phyloP scores from a whole-genome alignment of 2,329 filamentous ascomycete genomes.

The Seiridium cupressi region DNA sequence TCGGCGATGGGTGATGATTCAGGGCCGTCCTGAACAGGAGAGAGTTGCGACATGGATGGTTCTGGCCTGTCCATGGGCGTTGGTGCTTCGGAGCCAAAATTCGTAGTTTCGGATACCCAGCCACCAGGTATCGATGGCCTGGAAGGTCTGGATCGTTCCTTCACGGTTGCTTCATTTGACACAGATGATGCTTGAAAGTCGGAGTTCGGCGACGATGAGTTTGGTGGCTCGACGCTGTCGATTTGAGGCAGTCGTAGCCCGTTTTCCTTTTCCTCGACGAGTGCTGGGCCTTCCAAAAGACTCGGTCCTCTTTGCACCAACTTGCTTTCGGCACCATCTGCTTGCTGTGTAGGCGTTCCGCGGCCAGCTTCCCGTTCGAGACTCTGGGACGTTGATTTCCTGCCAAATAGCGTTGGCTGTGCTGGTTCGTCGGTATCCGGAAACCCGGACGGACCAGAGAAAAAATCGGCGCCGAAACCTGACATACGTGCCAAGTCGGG shows the following conservation, averaged over 20 bases:
- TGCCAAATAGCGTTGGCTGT: background rate
- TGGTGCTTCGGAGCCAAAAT: slow-evolving; percentile 15
- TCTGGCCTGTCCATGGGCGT: slow-evolving; percentile 20
- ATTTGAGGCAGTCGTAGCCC: background rate
- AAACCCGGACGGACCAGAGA: slow-evolving; percentile 31
- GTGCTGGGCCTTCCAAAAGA: slow-evolving; percentile 17
- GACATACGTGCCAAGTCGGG: slow-evolving; percentile 59
- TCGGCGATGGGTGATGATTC: slow-evolving; percentile 14
- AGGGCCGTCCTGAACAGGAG: slow-evolving; percentile 11
- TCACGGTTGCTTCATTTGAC: background rate
- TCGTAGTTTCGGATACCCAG: slow-evolving; percentile 27
- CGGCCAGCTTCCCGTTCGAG: background rate
- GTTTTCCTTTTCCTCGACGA: slow-evolving; percentile 3
- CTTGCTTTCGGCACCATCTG: background rate
- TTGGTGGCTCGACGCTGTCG: background rate
- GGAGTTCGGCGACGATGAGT: background rate
- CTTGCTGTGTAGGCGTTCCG: too few species aligned
- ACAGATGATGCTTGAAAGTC: background rate
- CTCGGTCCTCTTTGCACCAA: slow-evolving; percentile 10
- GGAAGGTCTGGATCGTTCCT: background rate
- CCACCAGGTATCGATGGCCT: slow-evolving; percentile 26
- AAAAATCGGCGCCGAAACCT: slow-evolving; percentile 58
- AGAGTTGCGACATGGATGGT: slow-evolving; percentile 8
- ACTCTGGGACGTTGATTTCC: background rate
- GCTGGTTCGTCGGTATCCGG: background rate